Evolutionary conservation across 1,139 yeast species (phyloP).

Genomic region (Casaregolazyma lundiana): DNA sequence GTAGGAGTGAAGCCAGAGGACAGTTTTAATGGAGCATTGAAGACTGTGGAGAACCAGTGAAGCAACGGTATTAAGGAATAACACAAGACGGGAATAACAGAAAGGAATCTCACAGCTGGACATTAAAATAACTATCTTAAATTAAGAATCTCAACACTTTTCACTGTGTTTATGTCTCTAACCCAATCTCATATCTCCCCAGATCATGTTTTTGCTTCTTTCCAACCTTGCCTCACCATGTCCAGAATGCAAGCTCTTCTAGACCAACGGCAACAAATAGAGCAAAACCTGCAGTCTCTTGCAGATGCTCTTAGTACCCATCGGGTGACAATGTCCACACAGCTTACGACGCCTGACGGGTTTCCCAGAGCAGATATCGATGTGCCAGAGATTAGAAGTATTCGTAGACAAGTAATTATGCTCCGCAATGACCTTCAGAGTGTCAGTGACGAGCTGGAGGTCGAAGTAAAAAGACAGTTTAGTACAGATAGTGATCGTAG

Average conservation of each 20-base stretch:
- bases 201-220: neutral
- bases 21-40: constrained; percentile 56
- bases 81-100: too few relatives aligned
- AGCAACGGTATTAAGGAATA: too few relatives aligned
- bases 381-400: constrained; percentile 54
- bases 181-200: neutral
- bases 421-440: constrained; percentile 62
- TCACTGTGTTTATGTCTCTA: neutral
- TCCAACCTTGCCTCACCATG: constrained; percentile 4
- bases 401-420: constrained; percentile 63
- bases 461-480: constrained; percentile 44
- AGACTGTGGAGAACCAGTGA: constrained; percentile 15
- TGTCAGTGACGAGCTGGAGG: constrained; percentile 47
- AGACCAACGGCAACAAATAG: constrained; percentile 22
- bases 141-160: too few relatives aligned
- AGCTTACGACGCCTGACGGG: constrained; percentile 62
- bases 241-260: constrained; percentile 13
- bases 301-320: constrained; percentile 20
- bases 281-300: constrained; percentile 10
- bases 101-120: too few relatives aligned
- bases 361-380: constrained; percentile 84
- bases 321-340: constrained; percentile 60
- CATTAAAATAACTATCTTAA: too few relatives aligned
- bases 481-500: constrained; percentile 11
- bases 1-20: constrained; percentile 75